phyloP scores from a whole-genome alignment of 2,329 filamentous ascomycete genomes.

The Aspergillus luchuensis region DNA sequence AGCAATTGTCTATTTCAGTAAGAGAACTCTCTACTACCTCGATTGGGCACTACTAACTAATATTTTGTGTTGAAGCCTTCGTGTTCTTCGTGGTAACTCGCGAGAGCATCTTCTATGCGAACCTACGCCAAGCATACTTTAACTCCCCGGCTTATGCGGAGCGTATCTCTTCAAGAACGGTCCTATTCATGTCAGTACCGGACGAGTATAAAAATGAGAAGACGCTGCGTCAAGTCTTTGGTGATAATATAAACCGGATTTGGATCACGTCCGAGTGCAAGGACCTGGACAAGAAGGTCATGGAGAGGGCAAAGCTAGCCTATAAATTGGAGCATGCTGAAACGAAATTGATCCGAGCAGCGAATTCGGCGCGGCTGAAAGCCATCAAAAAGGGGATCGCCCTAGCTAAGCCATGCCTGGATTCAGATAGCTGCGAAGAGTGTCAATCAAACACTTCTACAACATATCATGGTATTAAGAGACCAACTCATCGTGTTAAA shows the following conservation, averaged over 20 bases:
- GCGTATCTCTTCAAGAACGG: slow-evolving; percentile 83
- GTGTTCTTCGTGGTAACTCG: slow-evolving; percentile 83
- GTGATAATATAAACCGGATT: slow-evolving; percentile 73
- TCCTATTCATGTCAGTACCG: slow-evolving; percentile 85
- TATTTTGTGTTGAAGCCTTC: slow-evolving; percentile 55
- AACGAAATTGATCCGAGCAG: slow-evolving; percentile 76
- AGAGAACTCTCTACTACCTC: slow-evolving; percentile 14
- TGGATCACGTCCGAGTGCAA: slow-evolving; percentile 81
- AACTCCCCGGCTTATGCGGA: slow-evolving; percentile 80
- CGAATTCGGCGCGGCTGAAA: slow-evolving; percentile 70
- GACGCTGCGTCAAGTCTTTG: slow-evolving; percentile 76
- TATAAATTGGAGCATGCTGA: slow-evolving; percentile 84
- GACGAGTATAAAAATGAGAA: slow-evolving; percentile 72
- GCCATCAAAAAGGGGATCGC: slow-evolving; percentile 44
- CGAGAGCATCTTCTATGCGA: slow-evolving; percentile 88
- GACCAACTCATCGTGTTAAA: slow-evolving; percentile 72
- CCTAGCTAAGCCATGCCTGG: slow-evolving; percentile 4
- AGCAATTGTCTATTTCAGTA: slow-evolving; percentile 75
- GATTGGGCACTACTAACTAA: slow-evolving; percentile 10
- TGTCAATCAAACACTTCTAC: slow-evolving; percentile 31
- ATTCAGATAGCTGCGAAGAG: slow-evolving; percentile 29
- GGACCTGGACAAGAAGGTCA: slow-evolving; percentile 74
- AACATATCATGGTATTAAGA: slow-evolving; percentile 49
- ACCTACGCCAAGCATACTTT: slow-evolving; percentile 86
- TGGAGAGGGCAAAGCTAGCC: slow-evolving; percentile 75